Conservation (phyloP, 768 basidiomycete genomes). For the Calvatia gigantea region DNA sequence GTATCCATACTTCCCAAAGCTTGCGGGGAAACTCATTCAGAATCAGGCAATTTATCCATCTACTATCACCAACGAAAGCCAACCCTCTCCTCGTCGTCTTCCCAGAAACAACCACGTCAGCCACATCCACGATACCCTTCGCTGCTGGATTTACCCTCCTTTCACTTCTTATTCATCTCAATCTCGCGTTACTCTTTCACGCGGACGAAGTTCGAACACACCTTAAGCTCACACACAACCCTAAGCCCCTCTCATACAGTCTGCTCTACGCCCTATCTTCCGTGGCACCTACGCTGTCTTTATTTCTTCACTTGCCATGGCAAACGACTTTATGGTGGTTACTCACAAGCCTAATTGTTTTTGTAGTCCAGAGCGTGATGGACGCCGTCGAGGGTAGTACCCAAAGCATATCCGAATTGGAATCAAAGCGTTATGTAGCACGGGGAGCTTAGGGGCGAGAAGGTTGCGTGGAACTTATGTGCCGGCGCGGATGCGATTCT, state of each 20-base stretch:
- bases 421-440: slow-evolving; percentile 50
- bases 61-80: slow-evolving; percentile 33
- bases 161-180: slow-evolving; percentile 47
- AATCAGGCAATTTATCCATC: slow-evolving; percentile 46
- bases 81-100: slow-evolving; percentile 49
- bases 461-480: not conserved
- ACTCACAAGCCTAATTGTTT: slow-evolving; percentile 38
- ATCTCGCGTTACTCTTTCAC: slow-evolving; percentile 42
- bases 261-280: slow-evolving; percentile 32
- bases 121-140: slow-evolving; percentile 36
- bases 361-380: slow-evolving; percentile 41
- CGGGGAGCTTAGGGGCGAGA: slow-evolving; percentile 42
- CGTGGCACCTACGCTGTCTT: slow-evolving; percentile 44
- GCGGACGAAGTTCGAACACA: slow-evolving; percentile 31
- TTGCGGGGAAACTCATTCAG: slow-evolving; percentile 11
- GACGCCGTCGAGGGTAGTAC: slow-evolving; percentile 41
- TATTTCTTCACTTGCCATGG: slow-evolving; percentile 48
- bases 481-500: not conserved
- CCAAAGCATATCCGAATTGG: slow-evolving; percentile 45
- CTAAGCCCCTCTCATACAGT: slow-evolving; percentile 30
- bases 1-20: not conserved
- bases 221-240: slow-evolving; percentile 22
- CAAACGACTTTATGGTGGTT: slow-evolving; percentile 55
- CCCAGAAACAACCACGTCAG: slow-evolving; percentile 22
- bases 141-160: slow-evolving; percentile 43